Evolutionary conservation across 441 rosid genomes (phyloP).

Genomic region (Breynia disticha): DNA sequence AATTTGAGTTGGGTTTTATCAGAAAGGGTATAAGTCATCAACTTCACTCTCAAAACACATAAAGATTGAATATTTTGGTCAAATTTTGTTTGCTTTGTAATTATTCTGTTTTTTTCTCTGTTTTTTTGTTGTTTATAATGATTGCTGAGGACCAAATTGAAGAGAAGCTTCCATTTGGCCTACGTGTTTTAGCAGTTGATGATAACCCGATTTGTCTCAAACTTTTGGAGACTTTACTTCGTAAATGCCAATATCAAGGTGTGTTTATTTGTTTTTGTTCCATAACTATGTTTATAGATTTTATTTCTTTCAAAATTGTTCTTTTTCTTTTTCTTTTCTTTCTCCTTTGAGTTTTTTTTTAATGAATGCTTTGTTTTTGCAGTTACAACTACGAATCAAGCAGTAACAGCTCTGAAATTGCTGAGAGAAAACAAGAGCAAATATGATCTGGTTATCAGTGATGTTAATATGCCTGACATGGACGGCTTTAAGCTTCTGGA

Average conservation of each 20-base stretch:
- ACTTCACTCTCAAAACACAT: neutral
- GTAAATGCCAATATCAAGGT: conserved; percentile 86
- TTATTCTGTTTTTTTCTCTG: conserved; percentile 10
- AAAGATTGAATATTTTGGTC: conserved; percentile 9
- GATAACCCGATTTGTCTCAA: conserved; percentile 78
- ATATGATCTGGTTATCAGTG: conserved; percentile 88
- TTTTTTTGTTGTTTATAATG: conserved; percentile 27
- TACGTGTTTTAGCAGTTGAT: conserved; percentile 92
- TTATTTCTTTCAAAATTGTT: neutral
- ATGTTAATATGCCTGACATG: conserved; percentile 97
- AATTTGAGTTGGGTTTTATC: conserved; percentile 18
- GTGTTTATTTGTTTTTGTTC: conserved; percentile 3
- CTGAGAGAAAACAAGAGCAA: conserved; percentile 67
- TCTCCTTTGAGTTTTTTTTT: no score
- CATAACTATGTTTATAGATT: neutral
- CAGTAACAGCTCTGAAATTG: conserved; percentile 58
- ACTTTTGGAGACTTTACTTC: conserved; percentile 58
- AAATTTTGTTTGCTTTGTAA: no score
- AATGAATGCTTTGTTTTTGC: conserved; percentile 12
- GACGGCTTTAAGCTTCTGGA: conserved; percentile 98
- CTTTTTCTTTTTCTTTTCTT: no score
- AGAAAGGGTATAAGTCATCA: conserved; percentile 3
- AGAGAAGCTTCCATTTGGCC: conserved; percentile 59
- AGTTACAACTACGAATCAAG: conserved; percentile 82
- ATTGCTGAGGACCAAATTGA: conserved; percentile 25